Conservation (phyloP, 345 rosid species). For the Brassica napus region Da-Ae NC_063450.1:26846001-26846500, state of each 20-base stretch:
- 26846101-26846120: constrained; percentile 62
- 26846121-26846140: constrained; percentile 47
- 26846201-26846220: constrained; percentile 73
- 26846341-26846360: constrained; percentile 85
- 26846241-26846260: constrained; percentile 43
- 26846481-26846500: constrained; percentile 60
- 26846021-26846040: constrained; percentile 84
- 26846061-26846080: constrained; percentile 2
- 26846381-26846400: constrained; percentile 75
- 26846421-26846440: constrained; percentile 46
- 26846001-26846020: constrained; percentile 88
- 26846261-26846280: constrained; percentile 41
- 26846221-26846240: constrained; percentile 75
- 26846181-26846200: constrained; percentile 47
- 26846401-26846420: constrained; percentile 47
- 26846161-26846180: constrained; percentile 82
- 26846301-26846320: constrained; percentile 35
- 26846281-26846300: constrained; percentile 28
- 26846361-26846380: constrained; percentile 38
- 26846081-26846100: not conserved
- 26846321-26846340: constrained; percentile 33
- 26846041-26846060: not conserved
- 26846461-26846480: constrained; percentile 65
- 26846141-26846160: constrained; percentile 72
- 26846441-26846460: constrained; percentile 58